Conservation (phyloP, 2,329 filamentous ascomycete genomes). For the Beauveria asiatica region DNA sequence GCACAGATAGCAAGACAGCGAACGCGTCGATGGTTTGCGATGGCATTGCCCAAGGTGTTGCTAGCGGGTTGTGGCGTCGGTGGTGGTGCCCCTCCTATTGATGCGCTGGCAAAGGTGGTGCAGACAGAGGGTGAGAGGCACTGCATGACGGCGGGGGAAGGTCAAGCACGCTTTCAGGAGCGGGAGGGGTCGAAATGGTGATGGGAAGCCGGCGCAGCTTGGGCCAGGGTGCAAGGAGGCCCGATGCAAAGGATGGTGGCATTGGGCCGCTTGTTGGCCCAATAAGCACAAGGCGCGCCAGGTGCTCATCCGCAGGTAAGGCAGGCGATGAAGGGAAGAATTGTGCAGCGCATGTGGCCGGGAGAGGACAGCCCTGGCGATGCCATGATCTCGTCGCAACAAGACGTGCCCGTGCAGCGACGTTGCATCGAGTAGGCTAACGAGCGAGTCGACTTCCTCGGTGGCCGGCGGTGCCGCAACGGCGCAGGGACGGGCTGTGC, state of each 20-base stretch:
- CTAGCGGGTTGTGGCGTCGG: slow-evolving; percentile 1
- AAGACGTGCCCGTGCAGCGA: neutral
- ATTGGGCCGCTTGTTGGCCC: slow-evolving; percentile 10
- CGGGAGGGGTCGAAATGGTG: neutral
- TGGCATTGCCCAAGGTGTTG: neutral
- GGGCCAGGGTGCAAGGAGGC: neutral
- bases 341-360: neutral
- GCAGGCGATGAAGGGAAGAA: neutral
- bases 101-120: slow-evolving; percentile 10
- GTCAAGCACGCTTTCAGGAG: neutral
- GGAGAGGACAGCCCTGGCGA: neutral
- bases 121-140: neutral
- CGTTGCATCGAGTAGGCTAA: neutral
- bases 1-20: neutral
- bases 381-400: neutral
- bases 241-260: neutral
- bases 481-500: neutral
- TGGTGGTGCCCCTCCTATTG: slow-evolving; percentile 6
- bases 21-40: neutral
- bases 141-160: slow-evolving; percentile 3
- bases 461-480: neutral
- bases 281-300: neutral
- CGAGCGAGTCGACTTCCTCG: neutral
- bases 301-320: neutral
- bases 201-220: neutral